Percentiles rank a stretch among this genome's conserved stretches.
Conservation (phyloP, 371 early-diverging fungal species). For the Mortierella sp. region DNA sequence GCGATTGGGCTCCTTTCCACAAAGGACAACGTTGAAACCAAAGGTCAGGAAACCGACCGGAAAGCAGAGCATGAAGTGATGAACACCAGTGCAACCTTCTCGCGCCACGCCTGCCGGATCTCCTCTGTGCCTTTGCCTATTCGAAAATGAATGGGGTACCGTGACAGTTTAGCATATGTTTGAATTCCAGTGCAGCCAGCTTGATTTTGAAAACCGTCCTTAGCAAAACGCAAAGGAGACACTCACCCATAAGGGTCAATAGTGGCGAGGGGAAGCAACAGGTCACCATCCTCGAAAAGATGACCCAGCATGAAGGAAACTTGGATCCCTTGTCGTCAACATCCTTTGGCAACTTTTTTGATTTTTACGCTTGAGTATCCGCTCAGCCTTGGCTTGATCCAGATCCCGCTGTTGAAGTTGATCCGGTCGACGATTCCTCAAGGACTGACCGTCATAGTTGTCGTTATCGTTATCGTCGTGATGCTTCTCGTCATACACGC, state of each 20-base stretch:
- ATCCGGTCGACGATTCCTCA: slow-evolving; percentile 34
- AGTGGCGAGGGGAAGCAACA: slow-evolving; percentile 68
- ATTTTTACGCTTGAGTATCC: slow-evolving; percentile 54
- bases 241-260: slow-evolving; percentile 61
- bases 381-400: slow-evolving; percentile 39
- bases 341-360: slow-evolving; percentile 14
- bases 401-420: slow-evolving; percentile 47
- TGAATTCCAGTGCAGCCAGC: too few species aligned
- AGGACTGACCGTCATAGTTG: slow-evolving; percentile 9
- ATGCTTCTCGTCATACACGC: background rate
- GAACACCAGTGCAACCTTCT: slow-evolving; percentile 84
- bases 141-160: slow-evolving; percentile 1
- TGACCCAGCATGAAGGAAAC: slow-evolving; percentile 39
- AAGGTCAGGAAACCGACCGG: slow-evolving; percentile 85
- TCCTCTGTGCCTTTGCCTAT: slow-evolving; percentile 65
- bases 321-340: slow-evolving; percentile 18
- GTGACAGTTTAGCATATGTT: background rate
- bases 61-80: slow-evolving; percentile 77
- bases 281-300: slow-evolving; percentile 68
- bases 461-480: background rate
- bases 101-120: slow-evolving; percentile 87
- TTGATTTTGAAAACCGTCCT: too few species aligned
- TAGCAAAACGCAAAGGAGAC: background rate
- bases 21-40: slow-evolving; percentile 74
- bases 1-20: slow-evolving; percentile 66